Evolutionary conservation across 306 rosid genomes (phyloP), one percentile per base, ranked within the genome.

Genomic region (Rosa lucieae): DNA sequence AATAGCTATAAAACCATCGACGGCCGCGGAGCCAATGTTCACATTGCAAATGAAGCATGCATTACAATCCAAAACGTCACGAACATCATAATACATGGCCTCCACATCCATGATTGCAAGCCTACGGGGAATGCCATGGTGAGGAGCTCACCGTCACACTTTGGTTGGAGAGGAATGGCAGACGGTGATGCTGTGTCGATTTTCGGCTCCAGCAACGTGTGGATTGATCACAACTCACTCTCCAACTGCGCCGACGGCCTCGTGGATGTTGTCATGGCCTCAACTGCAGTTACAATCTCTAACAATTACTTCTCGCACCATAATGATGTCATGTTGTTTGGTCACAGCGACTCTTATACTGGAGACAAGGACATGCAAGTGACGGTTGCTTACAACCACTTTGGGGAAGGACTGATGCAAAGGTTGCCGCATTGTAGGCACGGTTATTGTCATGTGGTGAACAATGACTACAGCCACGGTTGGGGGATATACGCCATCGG

Each of bases 391-490:
- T 62, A 62, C 42, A 62, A 62, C 37, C 68, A 26, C 9, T 62
- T 62, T 62, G 68, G 68, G 17, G 68, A 29, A 11, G 68, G 68
- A 29, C 42, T 62, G 12, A 1, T 3, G 40, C 68, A 62, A 62
- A 62, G 68, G 68, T 5, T 62, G 68, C 68, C 68, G 7, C 68
- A 62, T 62, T 62, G 42, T 62, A 62, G 68, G 20, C 18, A 62
- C 6, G 40, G 42, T 13, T 62, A 62, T 62, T 62, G 68, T 29
- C 68, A 62, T 62, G 40, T 61, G 67, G 67, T 61, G 67, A 61
- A 62, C 68, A 26, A 62, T 29, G 68, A 62, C 68, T 62, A 62
- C 20, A 62, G 39, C 20, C 39, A 37, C 6, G 68, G 42, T 18
- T 26, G 68, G 68, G 68, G 68, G 20, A 62, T 62, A 26, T 62